Conservation (phyloP, 2,329 filamentous ascomycete genomes). For the Orbilia ellipsospora region DNA sequence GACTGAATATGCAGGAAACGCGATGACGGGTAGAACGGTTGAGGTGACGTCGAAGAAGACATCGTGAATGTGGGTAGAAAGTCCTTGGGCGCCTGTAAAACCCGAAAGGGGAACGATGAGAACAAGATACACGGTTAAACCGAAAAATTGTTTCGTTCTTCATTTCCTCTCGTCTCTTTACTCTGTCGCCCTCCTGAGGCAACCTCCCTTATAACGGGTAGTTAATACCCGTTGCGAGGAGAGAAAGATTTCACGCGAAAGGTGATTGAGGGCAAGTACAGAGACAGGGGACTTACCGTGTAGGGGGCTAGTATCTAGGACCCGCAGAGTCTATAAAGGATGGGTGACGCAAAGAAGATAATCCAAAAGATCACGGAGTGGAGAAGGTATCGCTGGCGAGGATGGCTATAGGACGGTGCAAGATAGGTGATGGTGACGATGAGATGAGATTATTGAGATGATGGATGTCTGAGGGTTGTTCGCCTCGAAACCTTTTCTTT, state of each 20-base stretch:
- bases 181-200: neutral
- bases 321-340: no score
- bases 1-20: conserved; percentile 38
- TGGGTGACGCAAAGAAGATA: no score
- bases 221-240: neutral
- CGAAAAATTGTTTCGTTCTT: conserved; percentile 55
- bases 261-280: neutral
- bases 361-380: no score
- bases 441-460: conserved; percentile 14
- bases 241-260: conserved; percentile 36
- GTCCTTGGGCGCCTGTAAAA: conserved; percentile 52
- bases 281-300: no score
- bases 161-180: conserved; percentile 34
- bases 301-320: no score
- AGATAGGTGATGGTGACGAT: neutral
- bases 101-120: conserved; percentile 53
- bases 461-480: neutral
- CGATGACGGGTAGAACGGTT: conserved; percentile 34
- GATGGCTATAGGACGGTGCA: neutral
- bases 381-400: no score
- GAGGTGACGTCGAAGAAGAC: conserved; percentile 44
- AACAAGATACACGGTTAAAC: conserved; percentile 55
- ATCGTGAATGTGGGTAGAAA: conserved; percentile 46
- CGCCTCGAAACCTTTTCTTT: neutral
- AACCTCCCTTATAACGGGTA: neutral